phyloP scores from a whole-genome alignment of 78 protist genomes.

The Tieghemostelium lacteum region DNA sequence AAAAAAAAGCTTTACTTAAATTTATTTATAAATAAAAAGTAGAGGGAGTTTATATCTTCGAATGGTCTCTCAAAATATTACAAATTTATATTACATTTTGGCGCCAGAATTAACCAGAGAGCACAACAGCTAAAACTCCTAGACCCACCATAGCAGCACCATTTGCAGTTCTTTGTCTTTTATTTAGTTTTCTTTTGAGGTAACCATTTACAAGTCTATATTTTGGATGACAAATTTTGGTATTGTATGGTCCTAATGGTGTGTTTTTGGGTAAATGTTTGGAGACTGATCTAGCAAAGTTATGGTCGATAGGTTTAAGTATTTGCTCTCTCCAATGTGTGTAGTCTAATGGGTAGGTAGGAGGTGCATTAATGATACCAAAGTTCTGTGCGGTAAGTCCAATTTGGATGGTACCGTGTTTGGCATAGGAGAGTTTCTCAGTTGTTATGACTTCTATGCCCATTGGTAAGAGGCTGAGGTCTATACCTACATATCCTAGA shows the following conservation, averaged over 20 bases:
- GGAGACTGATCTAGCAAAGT: too few species aligned
- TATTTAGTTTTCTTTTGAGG: constrained; percentile 11
- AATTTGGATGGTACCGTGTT: constrained; percentile 27
- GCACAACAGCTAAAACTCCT: neutral
- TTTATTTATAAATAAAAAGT: too few species aligned
- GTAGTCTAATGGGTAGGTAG: constrained; percentile 17
- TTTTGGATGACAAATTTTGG: neutral
- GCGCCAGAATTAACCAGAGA: too few species aligned
- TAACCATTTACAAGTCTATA: constrained; percentile 16
- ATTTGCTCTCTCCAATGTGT: constrained; percentile 7
- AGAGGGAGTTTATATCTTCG: neutral
- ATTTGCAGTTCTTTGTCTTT: neutral
- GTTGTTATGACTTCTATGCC: constrained; percentile 26
- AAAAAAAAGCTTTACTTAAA: too few species aligned
- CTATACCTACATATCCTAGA: constrained; percentile 30
- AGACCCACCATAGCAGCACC: neutral
- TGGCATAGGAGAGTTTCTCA: constrained; percentile 16
- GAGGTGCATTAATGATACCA: constrained; percentile 27
- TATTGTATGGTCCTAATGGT: neutral
- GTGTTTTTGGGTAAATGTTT: neutral
- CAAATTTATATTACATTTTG: neutral
- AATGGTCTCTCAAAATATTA: neutral
- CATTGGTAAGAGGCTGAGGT: constrained; percentile 20
- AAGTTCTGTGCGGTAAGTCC: constrained; percentile 26
- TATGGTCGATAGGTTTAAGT: neutral